Evolutionary conservation across 352 stramenopile genomes (phyloP).

Genomic region (Globisporangium okanoganense): DNA sequence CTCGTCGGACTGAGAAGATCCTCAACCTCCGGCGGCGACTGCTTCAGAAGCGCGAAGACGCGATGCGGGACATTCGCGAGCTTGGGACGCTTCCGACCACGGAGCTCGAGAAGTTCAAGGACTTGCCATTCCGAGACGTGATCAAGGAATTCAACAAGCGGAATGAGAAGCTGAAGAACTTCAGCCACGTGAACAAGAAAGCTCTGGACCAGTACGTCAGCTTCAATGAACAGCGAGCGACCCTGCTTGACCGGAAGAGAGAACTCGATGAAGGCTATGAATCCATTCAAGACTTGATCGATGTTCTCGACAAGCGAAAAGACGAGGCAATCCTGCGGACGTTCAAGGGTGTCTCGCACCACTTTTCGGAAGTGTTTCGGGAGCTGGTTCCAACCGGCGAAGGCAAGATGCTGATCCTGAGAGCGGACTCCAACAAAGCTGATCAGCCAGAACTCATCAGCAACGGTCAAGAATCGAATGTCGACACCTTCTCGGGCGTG

Average conservation of each 20-base stretch:
- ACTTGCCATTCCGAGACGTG: conserved; percentile 85
- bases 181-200: conserved; percentile 99
- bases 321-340: conserved; percentile 99
- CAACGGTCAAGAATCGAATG: conserved; percentile 32
- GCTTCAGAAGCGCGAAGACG: conserved; percentile 91
- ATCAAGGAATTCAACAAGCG: conserved; percentile 93
- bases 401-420: conserved; percentile 96
- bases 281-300: conserved; percentile 83
- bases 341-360: conserved; percentile 96
- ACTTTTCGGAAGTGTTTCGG: conserved; percentile 98
- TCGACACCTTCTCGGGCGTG: conserved; percentile 96
- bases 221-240: conserved; percentile 93
- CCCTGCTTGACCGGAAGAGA: conserved; percentile 92
- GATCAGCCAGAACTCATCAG: conserved; percentile 13
- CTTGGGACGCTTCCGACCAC: conserved; percentile 94
- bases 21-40: conserved; percentile 76
- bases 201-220: conserved; percentile 99
- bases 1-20: conserved; percentile 77
- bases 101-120: conserved; percentile 92
- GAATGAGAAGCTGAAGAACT: conserved; percentile 97
- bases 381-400: conserved; percentile 97
- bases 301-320: conserved; percentile 95
- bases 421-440: conserved; percentile 50
- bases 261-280: conserved; percentile 95
- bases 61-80: conserved; percentile 96